Conservation (phyloP, 257 asterid species). For the Leonotis leonurus region DNA sequence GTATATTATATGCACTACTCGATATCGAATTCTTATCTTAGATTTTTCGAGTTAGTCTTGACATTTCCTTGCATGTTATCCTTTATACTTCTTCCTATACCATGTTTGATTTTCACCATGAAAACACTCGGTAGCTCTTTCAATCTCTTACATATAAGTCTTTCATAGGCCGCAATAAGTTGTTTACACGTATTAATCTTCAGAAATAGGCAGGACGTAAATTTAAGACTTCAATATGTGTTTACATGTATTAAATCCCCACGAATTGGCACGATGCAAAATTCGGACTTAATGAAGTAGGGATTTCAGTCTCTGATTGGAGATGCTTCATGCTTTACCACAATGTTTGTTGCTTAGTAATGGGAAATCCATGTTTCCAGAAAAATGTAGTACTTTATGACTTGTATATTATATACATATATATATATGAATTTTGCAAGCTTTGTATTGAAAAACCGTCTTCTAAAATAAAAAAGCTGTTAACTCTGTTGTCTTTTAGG, state of each 20-base stretch:
- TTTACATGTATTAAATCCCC: too few species aligned
- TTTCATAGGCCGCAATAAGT: background rate
- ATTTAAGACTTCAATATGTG: too few species aligned
- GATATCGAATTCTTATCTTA: background rate
- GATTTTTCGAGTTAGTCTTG: background rate
- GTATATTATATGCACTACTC: constrained; percentile 8
- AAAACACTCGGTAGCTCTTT: background rate
- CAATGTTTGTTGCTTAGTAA: background rate
- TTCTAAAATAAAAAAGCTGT: too few species aligned
- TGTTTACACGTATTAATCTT: background rate
- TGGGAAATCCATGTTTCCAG: too few species aligned
- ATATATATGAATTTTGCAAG: background rate
- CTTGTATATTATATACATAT: too few species aligned
- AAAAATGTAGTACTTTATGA: background rate
- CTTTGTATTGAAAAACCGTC: too few species aligned
- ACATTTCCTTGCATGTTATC: background rate
- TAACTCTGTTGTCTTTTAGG: too few species aligned
- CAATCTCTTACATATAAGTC: background rate
- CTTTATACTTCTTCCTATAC: background rate
- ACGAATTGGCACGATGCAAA: background rate
- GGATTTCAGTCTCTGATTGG: background rate
- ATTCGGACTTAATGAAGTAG: background rate
- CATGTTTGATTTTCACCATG: background rate
- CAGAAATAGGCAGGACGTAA: too few species aligned
- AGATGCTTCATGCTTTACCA: background rate